Evolutionary conservation across 768 basidiomycete species (phyloP), one percentile per base, ranked within the genome.

Genomic region (Russula dissimulans): DNA sequence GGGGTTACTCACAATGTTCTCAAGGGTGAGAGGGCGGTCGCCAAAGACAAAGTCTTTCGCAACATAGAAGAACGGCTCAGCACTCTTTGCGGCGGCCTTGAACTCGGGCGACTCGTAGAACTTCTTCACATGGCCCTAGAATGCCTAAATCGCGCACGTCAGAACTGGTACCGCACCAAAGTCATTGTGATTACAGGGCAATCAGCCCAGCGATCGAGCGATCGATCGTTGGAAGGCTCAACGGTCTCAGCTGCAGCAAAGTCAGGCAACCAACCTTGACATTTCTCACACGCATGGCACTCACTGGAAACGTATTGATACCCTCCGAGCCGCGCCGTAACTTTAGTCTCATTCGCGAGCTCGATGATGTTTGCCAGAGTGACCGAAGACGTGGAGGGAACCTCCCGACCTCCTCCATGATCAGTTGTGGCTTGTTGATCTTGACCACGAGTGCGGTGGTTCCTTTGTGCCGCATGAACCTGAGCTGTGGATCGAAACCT

Each of bases 241-340:
- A 93, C 86, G n/a, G 89, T 90, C 76, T 91, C 86, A 34, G 91
- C 88, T 84, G 56, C 22, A 51, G 17, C 18, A 7, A 48, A 52
- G 55, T 67, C 31, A 60, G 39, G 36, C 42, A 48, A 26, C 32
- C 26, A 9, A 15, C 9, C 18, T 31, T 38, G n/a, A 34, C 6
- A 22, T 9, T 15, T 36, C 46, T 34, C n/a, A 34, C 2, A 31
- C n/a, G 54, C 10, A 56, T 26, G 22, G 11, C 39, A 61, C 74
- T 51, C 61, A 81, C 85, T 79, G n/a, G 91, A 88, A 50, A 94
- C 81, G 65, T 93, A 94, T 72, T 92, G 89, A 71, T 92, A 94
- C 3, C 89, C 89, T 15, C 82, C 81, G 10, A 93, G 79, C 29
- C 91, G 91, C 1, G 87, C 82, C 22, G 81, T 71, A 64, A 94